A percentile compares a stretch with the other conserved stretches of the same genome.
phyloP scores from a whole-genome alignment of 2,329 filamentous ascomycete species.

The Trichoderma pleuroti region DNA sequence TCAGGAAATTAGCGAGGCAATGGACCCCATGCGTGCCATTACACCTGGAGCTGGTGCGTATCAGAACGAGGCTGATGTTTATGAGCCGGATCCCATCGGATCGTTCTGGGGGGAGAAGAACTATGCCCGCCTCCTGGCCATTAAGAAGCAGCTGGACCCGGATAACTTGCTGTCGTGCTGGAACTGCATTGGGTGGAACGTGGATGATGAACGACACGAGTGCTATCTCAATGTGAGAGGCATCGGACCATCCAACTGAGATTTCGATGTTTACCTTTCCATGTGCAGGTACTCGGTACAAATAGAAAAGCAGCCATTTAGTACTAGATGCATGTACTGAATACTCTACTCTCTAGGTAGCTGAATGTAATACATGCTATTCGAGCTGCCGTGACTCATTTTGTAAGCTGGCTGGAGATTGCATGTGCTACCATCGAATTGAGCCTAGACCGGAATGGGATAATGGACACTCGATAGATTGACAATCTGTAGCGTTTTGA shows the following conservation, averaged over 20 bases:
- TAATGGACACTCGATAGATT: not conserved
- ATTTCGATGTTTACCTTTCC: not conserved
- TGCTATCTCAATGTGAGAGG: slow-evolving; percentile 12
- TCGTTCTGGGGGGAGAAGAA: slow-evolving; percentile 30
- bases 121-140: slow-evolving; percentile 35
- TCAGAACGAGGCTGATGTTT: slow-evolving; percentile 30
- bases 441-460: not conserved
- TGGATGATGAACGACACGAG: not conserved
- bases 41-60: slow-evolving; percentile 26
- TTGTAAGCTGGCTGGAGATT: not conserved
- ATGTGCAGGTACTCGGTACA: not conserved
- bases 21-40: slow-evolving; percentile 15
- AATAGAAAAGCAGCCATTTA: not conserved
- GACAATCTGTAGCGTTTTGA: not conserved
- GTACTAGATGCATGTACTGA: not conserved
- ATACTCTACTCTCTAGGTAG: not conserved
- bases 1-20: slow-evolving; percentile 23
- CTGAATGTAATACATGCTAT: not conserved
- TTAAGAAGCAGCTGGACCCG: slow-evolving; percentile 49
- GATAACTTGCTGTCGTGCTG: slow-evolving; percentile 34
- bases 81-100: slow-evolving; percentile 27
- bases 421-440: not conserved
- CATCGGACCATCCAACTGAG: not conserved
- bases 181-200: slow-evolving; percentile 19
- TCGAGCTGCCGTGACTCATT: not conserved